Base-by-base conservation (phyloP, 441 rosid genomes). In the Populus trichocarpa region DNA sequence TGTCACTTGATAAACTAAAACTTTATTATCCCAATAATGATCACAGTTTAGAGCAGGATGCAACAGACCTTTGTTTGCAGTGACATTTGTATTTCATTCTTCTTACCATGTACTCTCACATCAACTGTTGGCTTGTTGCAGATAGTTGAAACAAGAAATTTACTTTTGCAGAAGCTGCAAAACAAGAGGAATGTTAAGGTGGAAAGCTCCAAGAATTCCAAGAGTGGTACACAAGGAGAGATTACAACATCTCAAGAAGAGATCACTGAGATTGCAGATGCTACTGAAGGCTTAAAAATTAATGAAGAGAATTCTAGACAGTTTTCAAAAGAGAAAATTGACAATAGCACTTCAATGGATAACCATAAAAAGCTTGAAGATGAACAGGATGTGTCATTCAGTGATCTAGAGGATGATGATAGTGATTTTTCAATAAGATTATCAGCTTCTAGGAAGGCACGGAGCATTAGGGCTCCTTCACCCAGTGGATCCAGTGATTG, bases 351-450 rank as follows among this genome's bases (percentile, higher is more conserved):
- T 65, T 81, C 84, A 14, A 36, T 36, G 70, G 77, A 65, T 65
- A 59, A 76, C 46, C 77, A 67, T 74, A 84, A 81, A 70, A 81
- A 73, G 63, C 77, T 76, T 66, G 82, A 79, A 82, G 74, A 72
- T 18, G 92, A 85, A 71, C 90, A 84, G 73, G 90, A 86, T 57
- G 84, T 88, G 67, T 87, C 90, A 3, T 91, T 89, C 75, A 90
- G 93, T 78, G 97, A 92, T 82, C 80, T 90, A 77, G 95, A 90
- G 75, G 91, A 87, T 11, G 83, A 86, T 28, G 84, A 83, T 20
- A 81, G 72, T 30, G 82, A 85, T 72, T 82, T 71, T 75, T 81
- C 87, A 0, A 33, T 67, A 50, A 85, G 86, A 82, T 71, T 69
- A 46, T 81, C 85, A 18, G 69, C 79, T 50, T 70, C 61, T 69